These are phyloP conservation scores for Tulasnella sp. DNA, from an alignment of 768 basidiomycete species.

Conservation along the genomic window DNA sequence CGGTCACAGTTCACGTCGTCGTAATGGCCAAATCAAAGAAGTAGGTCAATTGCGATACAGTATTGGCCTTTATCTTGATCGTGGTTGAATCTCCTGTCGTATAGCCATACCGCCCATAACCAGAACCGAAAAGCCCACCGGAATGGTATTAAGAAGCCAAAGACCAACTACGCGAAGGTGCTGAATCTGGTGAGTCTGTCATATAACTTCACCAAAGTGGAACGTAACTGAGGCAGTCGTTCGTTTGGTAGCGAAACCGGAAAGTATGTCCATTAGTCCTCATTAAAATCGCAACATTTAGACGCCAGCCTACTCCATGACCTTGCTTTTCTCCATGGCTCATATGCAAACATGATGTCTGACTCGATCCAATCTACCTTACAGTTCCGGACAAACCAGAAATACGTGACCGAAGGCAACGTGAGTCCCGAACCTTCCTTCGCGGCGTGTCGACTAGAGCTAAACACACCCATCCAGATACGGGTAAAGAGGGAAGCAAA, in stretches of 20 bases:
- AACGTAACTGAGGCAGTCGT: neutral
- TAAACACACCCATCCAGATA: slow-evolving; percentile 23
- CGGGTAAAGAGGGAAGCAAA: slow-evolving; percentile 12
- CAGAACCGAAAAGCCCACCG: slow-evolving; percentile 69
- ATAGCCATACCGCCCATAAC: slow-evolving; percentile 87
- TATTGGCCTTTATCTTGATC: too few relatives aligned
- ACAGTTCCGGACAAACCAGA: slow-evolving; percentile 78
- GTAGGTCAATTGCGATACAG: slow-evolving; percentile 34
- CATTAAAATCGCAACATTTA: too few relatives aligned
- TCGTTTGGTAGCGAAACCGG: neutral
- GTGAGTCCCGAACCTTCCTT: slow-evolving; percentile 33
- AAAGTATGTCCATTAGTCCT: neutral
- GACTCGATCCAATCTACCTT: slow-evolving; percentile 5
- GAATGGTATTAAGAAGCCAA: slow-evolving; percentile 88
- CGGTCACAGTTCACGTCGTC: slow-evolving; percentile 8
- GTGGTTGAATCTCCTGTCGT: too few relatives aligned
- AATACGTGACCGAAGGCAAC: slow-evolving; percentile 58
- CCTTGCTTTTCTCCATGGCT: neutral
- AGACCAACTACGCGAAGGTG: slow-evolving; percentile 59
- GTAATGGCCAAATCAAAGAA: slow-evolving; percentile 98
- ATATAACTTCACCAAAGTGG: neutral
- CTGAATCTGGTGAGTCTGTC: slow-evolving; percentile 72
- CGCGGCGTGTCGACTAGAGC: slow-evolving; percentile 9
- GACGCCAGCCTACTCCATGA: too few relatives aligned
- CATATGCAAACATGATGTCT: neutral